phyloP scores from a whole-genome alignment of 2,329 filamentous ascomycete species.

The Colletotrichum sublineola region DNA sequence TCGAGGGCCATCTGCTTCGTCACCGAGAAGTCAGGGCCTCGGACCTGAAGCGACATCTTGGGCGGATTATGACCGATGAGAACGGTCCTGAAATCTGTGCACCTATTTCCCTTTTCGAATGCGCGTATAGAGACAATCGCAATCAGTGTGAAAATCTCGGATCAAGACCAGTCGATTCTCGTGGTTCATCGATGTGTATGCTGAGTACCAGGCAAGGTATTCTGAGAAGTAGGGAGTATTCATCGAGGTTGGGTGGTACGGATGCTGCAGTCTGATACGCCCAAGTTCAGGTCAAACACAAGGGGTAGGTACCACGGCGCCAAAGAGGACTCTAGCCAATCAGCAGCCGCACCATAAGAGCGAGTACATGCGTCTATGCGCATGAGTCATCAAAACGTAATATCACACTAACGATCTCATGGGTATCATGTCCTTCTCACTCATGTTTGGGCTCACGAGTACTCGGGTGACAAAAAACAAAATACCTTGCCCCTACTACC shows the following conservation, averaged over 20 bases:
- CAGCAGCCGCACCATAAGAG: background rate
- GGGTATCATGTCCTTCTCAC: background rate
- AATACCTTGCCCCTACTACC: too few species aligned
- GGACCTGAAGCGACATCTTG: conserved; percentile 58
- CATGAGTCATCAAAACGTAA: background rate
- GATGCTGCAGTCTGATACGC: conserved; percentile 32
- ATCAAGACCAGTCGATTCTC: background rate
- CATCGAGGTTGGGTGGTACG: conserved; percentile 15
- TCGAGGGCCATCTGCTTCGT: conserved; percentile 73
- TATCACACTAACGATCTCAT: conserved; percentile 10
- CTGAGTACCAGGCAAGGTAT: conserved; percentile 4
- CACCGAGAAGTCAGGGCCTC: conserved; percentile 58
- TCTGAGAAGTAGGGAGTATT: conserved; percentile 17
- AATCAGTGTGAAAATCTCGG: background rate
- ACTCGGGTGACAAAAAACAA: too few species aligned
- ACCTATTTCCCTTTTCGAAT: background rate
- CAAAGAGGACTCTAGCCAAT: conserved; percentile 21
- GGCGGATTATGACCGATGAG: conserved; percentile 14
- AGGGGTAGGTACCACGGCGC: conserved; percentile 24
- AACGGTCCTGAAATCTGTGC: background rate
- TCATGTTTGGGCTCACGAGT: background rate
- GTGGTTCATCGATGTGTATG: conserved; percentile 7
- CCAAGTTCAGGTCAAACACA: conserved; percentile 42
- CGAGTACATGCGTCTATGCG: background rate
- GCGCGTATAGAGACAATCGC: background rate